phyloP scores from a whole-genome alignment of 768 basidiomycete genomes.

The Suillus tomentosus region DNA sequence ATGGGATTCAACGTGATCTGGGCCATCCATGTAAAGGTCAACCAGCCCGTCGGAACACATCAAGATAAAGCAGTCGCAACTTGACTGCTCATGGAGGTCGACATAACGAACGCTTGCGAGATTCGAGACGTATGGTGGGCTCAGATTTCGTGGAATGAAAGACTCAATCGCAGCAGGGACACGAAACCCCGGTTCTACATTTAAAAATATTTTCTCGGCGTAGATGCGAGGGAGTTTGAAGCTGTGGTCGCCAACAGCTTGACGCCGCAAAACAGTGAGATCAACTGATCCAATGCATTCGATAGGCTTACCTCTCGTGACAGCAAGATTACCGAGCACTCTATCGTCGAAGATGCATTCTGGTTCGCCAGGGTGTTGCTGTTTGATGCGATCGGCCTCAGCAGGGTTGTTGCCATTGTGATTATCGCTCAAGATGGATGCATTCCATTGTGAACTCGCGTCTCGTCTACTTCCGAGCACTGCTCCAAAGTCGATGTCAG shows the following conservation, averaged over 20 bases:
- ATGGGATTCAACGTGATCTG: slow-evolving; percentile 27
- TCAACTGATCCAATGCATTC: neutral
- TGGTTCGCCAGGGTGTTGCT: slow-evolving; percentile 48
- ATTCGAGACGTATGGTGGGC: slow-evolving; percentile 56
- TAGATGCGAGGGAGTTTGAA: slow-evolving; percentile 55
- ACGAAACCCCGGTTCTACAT: slow-evolving; percentile 40
- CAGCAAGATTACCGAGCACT: slow-evolving; percentile 56
- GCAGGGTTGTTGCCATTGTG: slow-evolving; percentile 48
- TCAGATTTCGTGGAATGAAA: slow-evolving; percentile 46
- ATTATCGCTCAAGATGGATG: slow-evolving; percentile 39
- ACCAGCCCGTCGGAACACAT: slow-evolving; percentile 55
- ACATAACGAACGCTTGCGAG: slow-evolving; percentile 45
- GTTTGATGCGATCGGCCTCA: slow-evolving; percentile 43
- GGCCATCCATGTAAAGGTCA: slow-evolving; percentile 30
- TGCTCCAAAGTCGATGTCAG: slow-evolving; percentile 36
- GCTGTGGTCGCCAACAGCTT: slow-evolving; percentile 55
- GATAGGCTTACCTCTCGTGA: slow-evolving; percentile 21
- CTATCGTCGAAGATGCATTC: slow-evolving; percentile 48
- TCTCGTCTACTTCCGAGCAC: slow-evolving; percentile 42
- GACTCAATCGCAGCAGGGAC: slow-evolving; percentile 38
- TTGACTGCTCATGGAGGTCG: slow-evolving; percentile 27
- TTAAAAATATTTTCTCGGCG: slow-evolving; percentile 47
- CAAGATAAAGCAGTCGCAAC: slow-evolving; percentile 39
- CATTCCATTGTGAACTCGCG: slow-evolving; percentile 25
- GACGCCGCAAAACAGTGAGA: neutral